Evolutionary conservation across 108 stramenopile genomes (phyloP).

Genomic region (Tribonema minus): DNA sequence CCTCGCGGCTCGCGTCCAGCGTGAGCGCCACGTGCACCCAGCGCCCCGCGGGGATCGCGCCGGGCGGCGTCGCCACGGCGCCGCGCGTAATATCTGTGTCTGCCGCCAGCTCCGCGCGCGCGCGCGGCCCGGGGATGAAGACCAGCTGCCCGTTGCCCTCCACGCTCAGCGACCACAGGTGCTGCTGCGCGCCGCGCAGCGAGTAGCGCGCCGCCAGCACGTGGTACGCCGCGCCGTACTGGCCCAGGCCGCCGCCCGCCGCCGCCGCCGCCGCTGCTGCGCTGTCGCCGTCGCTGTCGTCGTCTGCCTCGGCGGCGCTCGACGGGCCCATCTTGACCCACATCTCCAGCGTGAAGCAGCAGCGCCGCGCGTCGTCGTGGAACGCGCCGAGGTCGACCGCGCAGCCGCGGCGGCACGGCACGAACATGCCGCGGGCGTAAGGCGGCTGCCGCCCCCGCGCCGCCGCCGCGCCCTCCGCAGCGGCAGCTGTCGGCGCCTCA

Average conservation of each 20-base stretch:
- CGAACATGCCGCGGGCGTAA: slow-evolving; percentile 22
- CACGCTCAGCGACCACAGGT: slow-evolving; percentile 32
- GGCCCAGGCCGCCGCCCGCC: not conserved
- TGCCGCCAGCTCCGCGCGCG: slow-evolving; percentile 11
- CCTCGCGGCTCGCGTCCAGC: slow-evolving; percentile 19
- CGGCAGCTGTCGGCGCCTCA: not conserved
- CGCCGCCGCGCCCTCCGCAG: not conserved
- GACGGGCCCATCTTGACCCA: slow-evolving; percentile 5
- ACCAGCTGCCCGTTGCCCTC: slow-evolving; percentile 36
- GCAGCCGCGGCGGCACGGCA: slow-evolving; percentile 1
- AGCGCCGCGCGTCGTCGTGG: slow-evolving; percentile 26
- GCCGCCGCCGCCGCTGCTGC: not conserved
- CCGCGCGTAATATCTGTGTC: not conserved
- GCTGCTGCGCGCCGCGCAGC: slow-evolving; percentile 5
- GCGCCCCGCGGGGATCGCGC: not conserved
- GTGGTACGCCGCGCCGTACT: slow-evolving; percentile 16
- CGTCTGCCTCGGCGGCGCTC: not conserved
- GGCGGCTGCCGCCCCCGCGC: not conserved
- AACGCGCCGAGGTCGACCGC: slow-evolving; percentile 20
- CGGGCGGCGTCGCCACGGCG: not conserved
- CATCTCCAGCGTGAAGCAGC: slow-evolving; percentile 16
- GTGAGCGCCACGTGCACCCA: slow-evolving; percentile 35
- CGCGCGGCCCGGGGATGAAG: slow-evolving; percentile 35
- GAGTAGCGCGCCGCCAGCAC: slow-evolving; percentile 14
- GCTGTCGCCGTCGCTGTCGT: not conserved